Evolutionary conservation across 2,329 filamentous ascomycete genomes (phyloP).

Genomic region (Chaetomium globosum): DNA sequence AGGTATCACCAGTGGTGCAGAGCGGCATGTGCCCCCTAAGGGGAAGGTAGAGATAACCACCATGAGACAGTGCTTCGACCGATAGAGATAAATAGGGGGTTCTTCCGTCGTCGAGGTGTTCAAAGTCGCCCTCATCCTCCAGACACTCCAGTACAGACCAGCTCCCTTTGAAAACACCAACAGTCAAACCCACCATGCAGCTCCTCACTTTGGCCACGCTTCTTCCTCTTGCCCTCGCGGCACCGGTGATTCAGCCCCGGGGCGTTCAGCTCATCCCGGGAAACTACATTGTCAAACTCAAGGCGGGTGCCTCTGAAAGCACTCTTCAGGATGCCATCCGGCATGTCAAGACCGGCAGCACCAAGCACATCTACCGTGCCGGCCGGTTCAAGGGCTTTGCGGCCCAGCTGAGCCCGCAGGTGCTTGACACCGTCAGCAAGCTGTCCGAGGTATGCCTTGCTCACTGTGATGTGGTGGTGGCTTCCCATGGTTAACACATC

Average conservation of each 20-base stretch:
- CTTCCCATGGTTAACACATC: background rate
- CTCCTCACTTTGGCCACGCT: slow-evolving; percentile 42
- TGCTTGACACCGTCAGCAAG: slow-evolving; percentile 35
- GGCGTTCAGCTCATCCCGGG: slow-evolving; percentile 44
- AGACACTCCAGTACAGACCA: background rate
- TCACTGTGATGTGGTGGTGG: background rate
- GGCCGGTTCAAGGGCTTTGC: slow-evolving; percentile 40
- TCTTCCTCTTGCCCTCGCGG: slow-evolving; percentile 44
- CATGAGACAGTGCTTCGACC: background rate
- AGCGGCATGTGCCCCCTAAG: slow-evolving; percentile 17
- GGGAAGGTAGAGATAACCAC: slow-evolving; percentile 29
- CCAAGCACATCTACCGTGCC: slow-evolving; percentile 37
- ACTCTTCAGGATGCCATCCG: slow-evolving; percentile 38
- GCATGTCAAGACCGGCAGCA: slow-evolving; percentile 23
- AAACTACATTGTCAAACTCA: slow-evolving; percentile 51
- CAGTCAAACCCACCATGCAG: slow-evolving; percentile 23
- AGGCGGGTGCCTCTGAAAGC: slow-evolving; percentile 41
- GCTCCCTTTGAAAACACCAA: background rate
- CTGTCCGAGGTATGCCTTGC: slow-evolving; percentile 34
- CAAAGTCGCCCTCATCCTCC: background rate
- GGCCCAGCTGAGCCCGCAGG: slow-evolving; percentile 32
- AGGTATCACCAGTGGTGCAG: slow-evolving; percentile 14
- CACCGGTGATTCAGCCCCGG: slow-evolving; percentile 43
- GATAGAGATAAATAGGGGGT: slow-evolving; percentile 30
- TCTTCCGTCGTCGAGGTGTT: background rate